A percentile compares a stretch with the other conserved stretches of the same genome.
phyloP scores from a whole-genome alignment of 2,329 filamentous ascomycete species.

The Stemphylium vesicarium region DNA sequence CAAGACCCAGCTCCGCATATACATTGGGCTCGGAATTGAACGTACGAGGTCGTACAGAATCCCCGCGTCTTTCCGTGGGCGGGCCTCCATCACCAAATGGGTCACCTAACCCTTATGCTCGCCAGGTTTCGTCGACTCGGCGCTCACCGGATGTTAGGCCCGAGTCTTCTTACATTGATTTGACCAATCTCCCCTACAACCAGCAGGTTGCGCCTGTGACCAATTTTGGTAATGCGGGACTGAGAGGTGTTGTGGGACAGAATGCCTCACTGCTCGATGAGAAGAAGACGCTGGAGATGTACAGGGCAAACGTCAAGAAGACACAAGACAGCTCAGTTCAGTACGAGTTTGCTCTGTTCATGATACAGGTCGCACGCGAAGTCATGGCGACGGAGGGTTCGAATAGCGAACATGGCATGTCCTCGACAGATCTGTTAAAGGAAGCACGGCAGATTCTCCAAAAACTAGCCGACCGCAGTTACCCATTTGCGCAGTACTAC shows the following conservation, averaged over 20 bases:
- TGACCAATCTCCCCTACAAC: slow-evolving; percentile 74
- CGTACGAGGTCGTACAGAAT: slow-evolving; percentile 65
- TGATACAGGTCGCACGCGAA: slow-evolving; percentile 88
- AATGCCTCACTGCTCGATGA: slow-evolving; percentile 91
- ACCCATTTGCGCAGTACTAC: slow-evolving; percentile 98
- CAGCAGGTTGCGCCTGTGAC: slow-evolving; percentile 72
- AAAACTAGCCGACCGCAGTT: slow-evolving; percentile 82
- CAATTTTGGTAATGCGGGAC: slow-evolving; percentile 77
- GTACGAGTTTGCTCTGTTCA: slow-evolving; percentile 95
- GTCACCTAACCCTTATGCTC: slow-evolving; percentile 52
- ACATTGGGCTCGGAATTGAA: slow-evolving; percentile 75
- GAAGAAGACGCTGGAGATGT: slow-evolving; percentile 97
- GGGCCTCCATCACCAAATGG: slow-evolving; percentile 47
- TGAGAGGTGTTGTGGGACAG: slow-evolving; percentile 80
- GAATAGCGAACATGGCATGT: slow-evolving; percentile 52
- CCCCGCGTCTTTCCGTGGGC: slow-evolving; percentile 58
- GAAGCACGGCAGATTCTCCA: slow-evolving; percentile 92
- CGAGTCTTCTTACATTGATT: slow-evolving; percentile 66
- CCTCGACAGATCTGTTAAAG: slow-evolving; percentile 70
- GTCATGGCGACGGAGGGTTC: slow-evolving; percentile 51
- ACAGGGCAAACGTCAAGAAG: slow-evolving; percentile 95
- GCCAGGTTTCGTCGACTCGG: slow-evolving; percentile 59
- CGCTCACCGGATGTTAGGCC: slow-evolving; percentile 65
- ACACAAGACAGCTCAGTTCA: slow-evolving; percentile 88
- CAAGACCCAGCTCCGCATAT: slow-evolving; percentile 77